Evolutionary conservation across 176 grass and related monocot species (phyloP).

Genomic region (Phoenix dactylifera): DNA sequence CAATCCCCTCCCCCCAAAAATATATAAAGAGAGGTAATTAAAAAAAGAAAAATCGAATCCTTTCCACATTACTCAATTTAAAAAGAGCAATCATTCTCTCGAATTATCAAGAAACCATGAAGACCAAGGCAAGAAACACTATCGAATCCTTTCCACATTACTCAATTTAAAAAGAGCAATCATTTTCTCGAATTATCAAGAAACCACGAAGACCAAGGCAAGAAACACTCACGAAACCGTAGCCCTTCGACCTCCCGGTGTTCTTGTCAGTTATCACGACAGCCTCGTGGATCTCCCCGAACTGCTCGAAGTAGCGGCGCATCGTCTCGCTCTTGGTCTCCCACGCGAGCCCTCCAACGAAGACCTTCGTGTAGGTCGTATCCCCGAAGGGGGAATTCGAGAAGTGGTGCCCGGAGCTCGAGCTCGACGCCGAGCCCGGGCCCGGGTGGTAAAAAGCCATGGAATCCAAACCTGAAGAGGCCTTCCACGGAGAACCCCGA

Average conservation of each 20-base stretch:
- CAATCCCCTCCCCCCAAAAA: background rate
- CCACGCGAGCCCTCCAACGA: constrained; percentile 93
- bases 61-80: no score
- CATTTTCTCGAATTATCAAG: no score
- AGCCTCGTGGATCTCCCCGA: constrained; percentile 89
- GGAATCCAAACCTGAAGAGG: background rate
- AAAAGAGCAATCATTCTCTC: no score
- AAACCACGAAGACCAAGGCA: background rate
- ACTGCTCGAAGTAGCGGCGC: constrained; percentile 66
- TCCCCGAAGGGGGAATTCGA: constrained; percentile 69
- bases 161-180: no score
- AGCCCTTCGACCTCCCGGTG: constrained; percentile 89
- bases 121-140: constrained; percentile 24
- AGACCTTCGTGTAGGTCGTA: constrained; percentile 95
- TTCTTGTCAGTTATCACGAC: constrained; percentile 91
- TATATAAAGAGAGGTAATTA: no score
- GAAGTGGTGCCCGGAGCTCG: constrained; percentile 77
- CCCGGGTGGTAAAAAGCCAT: constrained; percentile 56
- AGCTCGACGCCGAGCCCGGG: constrained; percentile 85
- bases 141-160: no score
- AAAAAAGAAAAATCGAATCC: no score
- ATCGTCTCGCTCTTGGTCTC: constrained; percentile 84
- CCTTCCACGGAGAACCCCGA: no score
- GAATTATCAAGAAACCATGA: no score
- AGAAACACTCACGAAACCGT: constrained; percentile 75